Evolutionary conservation across 2,329 filamentous ascomycete species (phyloP).

Genomic region (Ophioceras dolichostomum): DNA sequence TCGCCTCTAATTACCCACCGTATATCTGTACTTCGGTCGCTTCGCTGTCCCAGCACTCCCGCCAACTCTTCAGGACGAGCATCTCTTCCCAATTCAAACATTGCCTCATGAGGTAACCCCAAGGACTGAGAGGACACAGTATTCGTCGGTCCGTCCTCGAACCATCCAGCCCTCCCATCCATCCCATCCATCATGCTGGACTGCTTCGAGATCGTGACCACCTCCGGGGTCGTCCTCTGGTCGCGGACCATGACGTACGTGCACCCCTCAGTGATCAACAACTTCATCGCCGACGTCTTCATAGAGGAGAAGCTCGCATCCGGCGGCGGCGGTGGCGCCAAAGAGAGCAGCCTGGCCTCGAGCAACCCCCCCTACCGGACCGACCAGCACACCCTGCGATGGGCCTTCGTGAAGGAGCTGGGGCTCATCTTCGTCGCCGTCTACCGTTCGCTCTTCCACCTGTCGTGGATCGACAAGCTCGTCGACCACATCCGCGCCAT

Average conservation of each 20-base stretch:
- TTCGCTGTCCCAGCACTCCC: too few relatives aligned
- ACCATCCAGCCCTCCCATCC: too few relatives aligned
- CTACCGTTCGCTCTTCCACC: constrained; percentile 87
- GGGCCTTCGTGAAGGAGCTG: constrained; percentile 84
- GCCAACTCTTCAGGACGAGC: too few relatives aligned
- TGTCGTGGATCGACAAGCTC: constrained; percentile 94
- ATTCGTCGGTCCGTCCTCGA: too few relatives aligned
- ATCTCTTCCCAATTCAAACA: too few relatives aligned
- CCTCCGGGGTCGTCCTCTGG: constrained; percentile 94
- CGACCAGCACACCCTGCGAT: constrained; percentile 91
- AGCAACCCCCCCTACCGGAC: constrained; percentile 68
- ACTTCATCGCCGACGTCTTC: constrained; percentile 90
- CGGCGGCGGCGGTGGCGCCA: constrained; percentile 39
- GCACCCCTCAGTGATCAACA: constrained; percentile 77
- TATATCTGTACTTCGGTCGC: too few relatives aligned
- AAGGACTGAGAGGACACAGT: too few relatives aligned
- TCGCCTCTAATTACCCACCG: too few relatives aligned
- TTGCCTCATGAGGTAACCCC: too few relatives aligned
- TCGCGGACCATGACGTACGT: constrained; percentile 75
- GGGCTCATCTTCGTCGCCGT: constrained; percentile 95
- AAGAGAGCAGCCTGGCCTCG: constrained; percentile 45
- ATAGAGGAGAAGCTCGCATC: constrained; percentile 79
- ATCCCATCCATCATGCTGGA: too few relatives aligned
- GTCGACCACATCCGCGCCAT: constrained; percentile 90
- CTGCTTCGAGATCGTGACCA: constrained; percentile 91